Evolutionary conservation across 805 yeast species (phyloP).

Genomic region (Ogataea dorogensis): DNA sequence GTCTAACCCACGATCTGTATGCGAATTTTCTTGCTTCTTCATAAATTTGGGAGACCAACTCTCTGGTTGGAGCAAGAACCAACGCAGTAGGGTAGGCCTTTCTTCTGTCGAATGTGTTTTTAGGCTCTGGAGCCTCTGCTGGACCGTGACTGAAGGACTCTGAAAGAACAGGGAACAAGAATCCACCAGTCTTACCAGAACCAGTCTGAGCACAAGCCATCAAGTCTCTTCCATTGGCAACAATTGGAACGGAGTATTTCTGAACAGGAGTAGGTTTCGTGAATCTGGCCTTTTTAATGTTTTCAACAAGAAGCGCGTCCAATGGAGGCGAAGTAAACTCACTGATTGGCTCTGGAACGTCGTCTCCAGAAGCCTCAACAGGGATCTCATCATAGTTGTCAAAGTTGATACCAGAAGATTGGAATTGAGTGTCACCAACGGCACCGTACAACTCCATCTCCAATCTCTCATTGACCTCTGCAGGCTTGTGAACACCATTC

Average conservation of each 20-base stretch:
- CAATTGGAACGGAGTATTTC: slow-evolving; percentile 80
- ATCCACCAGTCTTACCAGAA: slow-evolving; percentile 99
- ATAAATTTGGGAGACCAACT: slow-evolving; percentile 92
- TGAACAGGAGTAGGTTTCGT: slow-evolving; percentile 97
- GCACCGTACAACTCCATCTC: slow-evolving; percentile 86
- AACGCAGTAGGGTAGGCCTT: slow-evolving; percentile 93
- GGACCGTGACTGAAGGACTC: slow-evolving; percentile 91
- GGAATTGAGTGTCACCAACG: slow-evolving; percentile 69
- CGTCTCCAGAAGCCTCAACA: slow-evolving; percentile 94
- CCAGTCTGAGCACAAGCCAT: slow-evolving; percentile 98
- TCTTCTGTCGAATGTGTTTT: slow-evolving; percentile 52
- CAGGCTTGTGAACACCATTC: slow-evolving; percentile 86
- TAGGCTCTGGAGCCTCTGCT: slow-evolving; percentile 48
- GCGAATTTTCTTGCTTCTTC: slow-evolving; percentile 95
- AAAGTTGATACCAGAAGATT: slow-evolving; percentile 95
- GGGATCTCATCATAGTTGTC: slow-evolving; percentile 99
- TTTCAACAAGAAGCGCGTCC: slow-evolving; percentile 80
- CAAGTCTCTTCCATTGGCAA: slow-evolving; percentile 70
- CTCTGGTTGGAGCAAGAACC: slow-evolving; percentile 98
- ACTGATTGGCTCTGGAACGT: slow-evolving; percentile 90
- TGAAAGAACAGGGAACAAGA: slow-evolving; percentile 94
- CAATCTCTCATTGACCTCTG: slow-evolving; percentile 62
- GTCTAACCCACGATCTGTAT: slow-evolving; percentile 97
- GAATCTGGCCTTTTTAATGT: slow-evolving; percentile 85
- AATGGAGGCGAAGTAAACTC: slow-evolving; percentile 90